Conservation (phyloP, 2,329 filamentous ascomycete genomes). For the Pestalotiopsis sp. region DNA sequence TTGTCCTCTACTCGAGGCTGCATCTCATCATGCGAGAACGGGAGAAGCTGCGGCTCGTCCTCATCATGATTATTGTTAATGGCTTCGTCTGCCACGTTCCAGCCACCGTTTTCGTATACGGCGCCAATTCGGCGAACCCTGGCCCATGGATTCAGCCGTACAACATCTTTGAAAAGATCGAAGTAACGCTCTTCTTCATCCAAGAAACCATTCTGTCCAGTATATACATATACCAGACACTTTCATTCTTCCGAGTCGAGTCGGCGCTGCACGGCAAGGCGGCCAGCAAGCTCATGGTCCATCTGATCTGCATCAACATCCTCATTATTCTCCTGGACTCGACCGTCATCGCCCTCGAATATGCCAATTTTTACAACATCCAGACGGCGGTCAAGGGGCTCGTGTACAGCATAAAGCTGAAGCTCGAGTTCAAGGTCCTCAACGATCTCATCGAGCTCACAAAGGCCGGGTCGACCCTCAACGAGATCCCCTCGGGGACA, state of each 20-base stretch:
- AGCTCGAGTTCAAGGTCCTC: conserved; percentile 21
- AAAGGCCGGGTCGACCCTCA: conserved; percentile 1
- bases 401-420: conserved; percentile 22
- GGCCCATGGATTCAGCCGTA: conserved; percentile 25
- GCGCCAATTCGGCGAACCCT: conserved; percentile 30
- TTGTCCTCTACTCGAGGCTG: conserved; percentile 60
- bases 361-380: conserved; percentile 20
- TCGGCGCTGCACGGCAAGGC: neutral
- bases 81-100: conserved; percentile 49
- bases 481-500: neutral
- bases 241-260: neutral
- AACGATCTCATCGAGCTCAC: conserved; percentile 20
- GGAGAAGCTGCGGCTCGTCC: conserved; percentile 44
- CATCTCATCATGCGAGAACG: conserved; percentile 54
- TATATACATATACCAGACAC: conserved; percentile 44
- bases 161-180: conserved; percentile 47
- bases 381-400: conserved; percentile 25
- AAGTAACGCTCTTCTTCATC: conserved; percentile 51
- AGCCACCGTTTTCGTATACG: conserved; percentile 53
- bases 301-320: conserved; percentile 40
- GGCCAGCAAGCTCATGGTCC: conserved; percentile 35
- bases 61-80: conserved; percentile 55
- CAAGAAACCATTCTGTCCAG: conserved; percentile 51
- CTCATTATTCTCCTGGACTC: conserved; percentile 40
- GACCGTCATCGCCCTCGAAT: conserved; percentile 22